Base-by-base conservation (phyloP, 2,329 filamentous ascomycete genomes). In the Sarocladium brachiariae region DNA sequence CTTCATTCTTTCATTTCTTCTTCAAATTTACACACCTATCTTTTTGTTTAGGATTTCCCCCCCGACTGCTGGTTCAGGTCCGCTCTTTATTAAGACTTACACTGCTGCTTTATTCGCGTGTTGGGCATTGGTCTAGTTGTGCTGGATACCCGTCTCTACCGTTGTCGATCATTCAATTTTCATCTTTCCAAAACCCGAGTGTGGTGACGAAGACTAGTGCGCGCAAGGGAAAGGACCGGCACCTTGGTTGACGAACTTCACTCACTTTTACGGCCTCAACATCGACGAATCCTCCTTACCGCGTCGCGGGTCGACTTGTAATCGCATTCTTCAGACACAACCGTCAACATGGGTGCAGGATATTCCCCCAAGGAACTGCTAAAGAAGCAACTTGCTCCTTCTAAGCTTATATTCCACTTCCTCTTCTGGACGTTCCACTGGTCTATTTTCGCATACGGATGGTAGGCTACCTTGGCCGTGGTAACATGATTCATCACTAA, bases 391-490 rank as follows among this genome's bases (percentile, higher is more conserved):
- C 78, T 91, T 54, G 82, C 81, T 50, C 68, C 77, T 14, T 73
- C 76, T 50, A 95, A 95, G 67, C 65, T 95, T 51, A 53, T 86
- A 45, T 96, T 95, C 68, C 86, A 95, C 65, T 59, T 88, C 56
- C 66, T 93, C 48, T 96, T 95, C 65, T 92, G 89, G 83, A 77
- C 76, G 3, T 71, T 88, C 37, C 90, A 96, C 63, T 82, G 82
- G 67, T 84, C 75, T 21, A 66, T 95, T n/a, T 96, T 96, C 65
- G 85, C 78, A 37, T 80, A 83, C 61, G 90, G 90, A 77, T 96
- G 90, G 90, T 95, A 75, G 31, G 31, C 21, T 39, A n/a, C 19
- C 16, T 16, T 2, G n/a, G n/a, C 13, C 5, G 14, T n/a, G 7
- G 18, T 27, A 2, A 25, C 18, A 14, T 38, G 50, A 14, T 34